Base-by-base conservation (phyloP, 1,139 yeast species). In the Geotrichum australiense region DNA sequence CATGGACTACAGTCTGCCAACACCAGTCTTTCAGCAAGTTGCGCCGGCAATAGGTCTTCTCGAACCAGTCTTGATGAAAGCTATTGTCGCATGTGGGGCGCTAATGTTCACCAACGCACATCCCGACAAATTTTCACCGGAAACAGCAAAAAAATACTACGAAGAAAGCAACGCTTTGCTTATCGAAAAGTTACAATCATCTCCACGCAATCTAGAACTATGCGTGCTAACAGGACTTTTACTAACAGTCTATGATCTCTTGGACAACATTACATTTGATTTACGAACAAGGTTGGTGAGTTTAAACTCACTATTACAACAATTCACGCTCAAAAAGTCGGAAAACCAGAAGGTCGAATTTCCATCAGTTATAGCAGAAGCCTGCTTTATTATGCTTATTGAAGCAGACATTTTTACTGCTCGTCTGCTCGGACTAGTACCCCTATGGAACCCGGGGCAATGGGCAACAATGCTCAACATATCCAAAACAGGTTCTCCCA, bases 71-170 rank as follows among this genome's bases (percentile, higher is more conserved):
- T 30, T 45, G 10, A 22, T 45, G n/a, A 36, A 42, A 15, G 44
- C 42, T 4, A 32, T 42, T 25, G 40, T 37, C 5, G 46, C 48
- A 8, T 42, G 43, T 20, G 48, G 48, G 2, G 42, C 44, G 10
- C 27, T 22, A 23, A 27, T 34, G 28, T 39, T 35, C 2, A 24
- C 41, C 4, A 25, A 37, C 18, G 39, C 45, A 8, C 30, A 23
- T 18, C 45, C 45, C 7, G 38, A 42, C n/a, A 26, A 30, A 2
- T 22, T 34, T n/a, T 14, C 28, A 8, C 20, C 20, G 5, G 39
- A 37, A n/a, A 38, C 34, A 3, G 39, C 45, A 5, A 11, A 29
- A 5, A 15, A 23, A 7, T 37, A 37, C 14, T 42, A 42, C 36
- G 38, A 37, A 15, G 36, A 42, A 19, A 34, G 38, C 8, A 42